Evolutionary conservation across 352 stramenopile species (phyloP).

Genomic region (Blastocystis sp.): DNA sequence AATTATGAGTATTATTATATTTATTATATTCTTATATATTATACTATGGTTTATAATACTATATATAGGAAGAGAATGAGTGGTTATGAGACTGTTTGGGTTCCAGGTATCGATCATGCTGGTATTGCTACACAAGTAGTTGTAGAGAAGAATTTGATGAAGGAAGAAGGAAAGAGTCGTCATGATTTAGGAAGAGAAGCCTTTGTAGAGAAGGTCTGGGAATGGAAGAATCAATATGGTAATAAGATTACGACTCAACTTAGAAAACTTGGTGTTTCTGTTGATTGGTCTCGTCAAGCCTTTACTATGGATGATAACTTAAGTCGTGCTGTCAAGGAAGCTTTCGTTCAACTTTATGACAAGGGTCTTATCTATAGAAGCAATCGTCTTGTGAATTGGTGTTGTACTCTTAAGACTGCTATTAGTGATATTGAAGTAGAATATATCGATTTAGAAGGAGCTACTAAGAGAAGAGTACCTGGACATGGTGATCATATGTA

Average conservation of each 20-base stretch:
- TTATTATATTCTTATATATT: not conserved
- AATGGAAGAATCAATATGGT: conserved; percentile 93
- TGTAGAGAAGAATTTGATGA: conserved; percentile 90
- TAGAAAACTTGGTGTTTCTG: conserved; percentile 65
- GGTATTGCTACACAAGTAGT: conserved; percentile 96
- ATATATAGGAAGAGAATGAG: conserved; percentile 80
- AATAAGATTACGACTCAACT: conserved; percentile 81
- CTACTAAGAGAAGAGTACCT: conserved; percentile 76
- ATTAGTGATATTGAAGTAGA: conserved; percentile 88
- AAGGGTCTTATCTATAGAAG: conserved; percentile 80
- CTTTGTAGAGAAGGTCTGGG: conserved; percentile 84
- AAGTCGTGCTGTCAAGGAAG: conserved; percentile 77
- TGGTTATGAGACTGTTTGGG: conserved; percentile 80
- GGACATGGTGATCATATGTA: conserved; percentile 86
- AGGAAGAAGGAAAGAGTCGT: conserved; percentile 62
- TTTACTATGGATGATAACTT: conserved; percentile 93
- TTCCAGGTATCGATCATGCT: conserved; percentile 83
- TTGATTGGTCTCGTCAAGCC: conserved; percentile 81
- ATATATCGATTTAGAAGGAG: conserved; percentile 78
- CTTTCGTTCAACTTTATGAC: conserved; percentile 86
- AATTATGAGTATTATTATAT: not conserved
- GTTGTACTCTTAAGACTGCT: conserved; percentile 78
- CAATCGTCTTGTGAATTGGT: conserved; percentile 93
- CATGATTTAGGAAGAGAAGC: conserved; percentile 84
- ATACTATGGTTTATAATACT: not conserved